A percentile compares a stretch with the other conserved stretches of the same genome.
These are phyloP conservation scores for Thermothielavioides terrestris DNA, from an alignment of 495 filamentous ascomycete species.

Conservation along the genomic window DNA sequence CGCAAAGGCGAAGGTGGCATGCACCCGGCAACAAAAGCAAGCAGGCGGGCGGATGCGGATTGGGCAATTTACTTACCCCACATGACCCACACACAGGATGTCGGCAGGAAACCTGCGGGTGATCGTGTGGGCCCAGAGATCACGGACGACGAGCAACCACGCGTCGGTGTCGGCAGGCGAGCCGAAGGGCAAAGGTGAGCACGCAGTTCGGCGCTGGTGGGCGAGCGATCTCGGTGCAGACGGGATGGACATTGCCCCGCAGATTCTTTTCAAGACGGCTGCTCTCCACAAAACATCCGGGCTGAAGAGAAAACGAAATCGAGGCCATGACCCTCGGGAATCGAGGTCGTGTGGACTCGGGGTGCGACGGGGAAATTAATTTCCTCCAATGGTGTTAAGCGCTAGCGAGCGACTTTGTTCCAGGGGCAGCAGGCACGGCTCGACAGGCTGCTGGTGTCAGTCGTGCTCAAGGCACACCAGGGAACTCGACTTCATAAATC, in stretches of 20 bases:
- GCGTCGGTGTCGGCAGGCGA: not conserved
- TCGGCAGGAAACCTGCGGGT: not conserved
- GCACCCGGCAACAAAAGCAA: too few relatives aligned
- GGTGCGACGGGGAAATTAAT: conserved; percentile 20
- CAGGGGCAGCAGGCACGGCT: too few relatives aligned
- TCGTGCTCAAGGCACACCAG: too few relatives aligned
- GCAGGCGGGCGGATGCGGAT: not conserved
- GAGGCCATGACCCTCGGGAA: too few relatives aligned
- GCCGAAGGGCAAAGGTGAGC: not conserved
- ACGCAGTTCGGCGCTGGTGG: not conserved
- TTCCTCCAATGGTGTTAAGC: conserved; percentile 24
- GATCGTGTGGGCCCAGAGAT: not conserved
- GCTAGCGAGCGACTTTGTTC: not conserved
- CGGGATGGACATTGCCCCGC: too few relatives aligned
- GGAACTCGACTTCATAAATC: too few relatives aligned
- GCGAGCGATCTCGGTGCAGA: too few relatives aligned
- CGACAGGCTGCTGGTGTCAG: too few relatives aligned
- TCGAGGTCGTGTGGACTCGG: not conserved
- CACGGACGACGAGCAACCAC: not conserved
- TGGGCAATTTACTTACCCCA: not conserved
- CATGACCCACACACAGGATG: not conserved
- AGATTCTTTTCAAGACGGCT: too few relatives aligned
- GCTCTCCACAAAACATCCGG: too few relatives aligned
- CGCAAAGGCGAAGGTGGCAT: not conserved
- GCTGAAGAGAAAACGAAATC: too few relatives aligned